Evolutionary conservation across 768 basidiomycete species (phyloP).

Genomic region (Strobilomyces dryophilus): DNA sequence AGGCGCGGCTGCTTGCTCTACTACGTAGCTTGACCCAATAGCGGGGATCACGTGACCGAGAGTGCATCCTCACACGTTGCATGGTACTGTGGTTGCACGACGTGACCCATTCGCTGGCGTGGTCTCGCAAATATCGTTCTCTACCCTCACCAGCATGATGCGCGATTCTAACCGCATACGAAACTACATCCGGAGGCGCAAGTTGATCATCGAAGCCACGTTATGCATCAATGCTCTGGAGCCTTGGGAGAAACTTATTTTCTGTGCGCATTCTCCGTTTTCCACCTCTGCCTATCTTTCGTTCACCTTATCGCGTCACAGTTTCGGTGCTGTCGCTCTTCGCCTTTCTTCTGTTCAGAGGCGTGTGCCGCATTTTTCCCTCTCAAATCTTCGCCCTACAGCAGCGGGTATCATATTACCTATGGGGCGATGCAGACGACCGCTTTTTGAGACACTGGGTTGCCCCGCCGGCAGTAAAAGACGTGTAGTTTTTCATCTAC

Average conservation of each 20-base stretch:
- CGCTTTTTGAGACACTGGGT: conserved; percentile 21
- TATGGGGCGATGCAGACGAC: conserved; percentile 47
- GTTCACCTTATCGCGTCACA: conserved; percentile 13
- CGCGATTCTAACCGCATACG: conserved; percentile 21
- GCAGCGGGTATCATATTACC: conserved; percentile 56
- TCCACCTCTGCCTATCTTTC: background rate
- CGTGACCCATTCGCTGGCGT: too few species aligned
- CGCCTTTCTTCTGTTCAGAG: conserved; percentile 44
- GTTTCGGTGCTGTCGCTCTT: conserved; percentile 39
- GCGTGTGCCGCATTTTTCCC: conserved; percentile 55
- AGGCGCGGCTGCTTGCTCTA: background rate
- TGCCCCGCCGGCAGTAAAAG: conserved; percentile 22
- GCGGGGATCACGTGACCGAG: background rate
- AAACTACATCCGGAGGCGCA: conserved; percentile 46
- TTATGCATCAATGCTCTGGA: conserved; percentile 59
- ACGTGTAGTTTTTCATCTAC: conserved; percentile 14
- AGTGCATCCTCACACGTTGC: conserved; percentile 3
- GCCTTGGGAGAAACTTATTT: conserved; percentile 63
- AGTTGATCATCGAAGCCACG: conserved; percentile 55
- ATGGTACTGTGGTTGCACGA: background rate
- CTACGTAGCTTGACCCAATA: too few species aligned
- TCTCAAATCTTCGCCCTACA: conserved; percentile 50
- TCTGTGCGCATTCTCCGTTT: conserved; percentile 40
- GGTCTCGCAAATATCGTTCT: background rate
- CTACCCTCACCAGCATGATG: conserved; percentile 5